Evolutionary conservation across 176 grass and related monocot species (phyloP), one percentile per base, ranked within the genome.

Genomic region (Oryza coarctata): DNA sequence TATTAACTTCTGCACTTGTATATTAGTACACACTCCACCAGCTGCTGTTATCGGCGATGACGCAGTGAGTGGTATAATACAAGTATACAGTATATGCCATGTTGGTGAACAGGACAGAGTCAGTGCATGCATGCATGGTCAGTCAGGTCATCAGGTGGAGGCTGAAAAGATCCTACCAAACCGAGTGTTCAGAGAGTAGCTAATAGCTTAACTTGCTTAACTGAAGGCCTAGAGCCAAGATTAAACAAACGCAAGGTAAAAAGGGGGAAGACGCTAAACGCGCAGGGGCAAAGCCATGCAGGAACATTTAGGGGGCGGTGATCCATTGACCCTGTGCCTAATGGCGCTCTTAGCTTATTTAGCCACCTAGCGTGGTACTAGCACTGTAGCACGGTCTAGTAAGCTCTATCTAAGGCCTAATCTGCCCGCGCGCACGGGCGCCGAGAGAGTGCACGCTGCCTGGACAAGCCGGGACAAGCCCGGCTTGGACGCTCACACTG

Each of bases 261-360:
- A 67, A 89, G n/a, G 20, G 12, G 72, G 58, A 82, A 72, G 62
- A 65, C 35, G 79, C 30, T 64, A 58, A 83, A 45, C 68, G 9
- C 1, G 33, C 12, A 41, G 38, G 25, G 76, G 76, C 50, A 55
- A 55, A 55, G 50, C 50, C 50, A 55, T 5, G 50, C 18, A 62
- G 64, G 75, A 87, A 91, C 86, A 85, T 88, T 31, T 91, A 73
- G 89, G 86, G 82, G 65, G 61, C 33, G 72, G 74, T 64, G 77
- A 80, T 63, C 76, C 77, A 87, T 91, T 88, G 89, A 87, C 89
- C 82, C 0, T 76, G 81, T 88, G 58, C 77, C 69, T 85, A 91
- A 77, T 85, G 71, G 17, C 32, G 52, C 14, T 60, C 44, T 39
- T 38, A n/a, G 52, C 52, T 58, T 58, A 10, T 60, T n/a, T n/a